Percentiles rank a stretch among this genome's conserved stretches.
Conservation (phyloP, 306 rosid genomes). For the Inga leiocalycina region DNA sequence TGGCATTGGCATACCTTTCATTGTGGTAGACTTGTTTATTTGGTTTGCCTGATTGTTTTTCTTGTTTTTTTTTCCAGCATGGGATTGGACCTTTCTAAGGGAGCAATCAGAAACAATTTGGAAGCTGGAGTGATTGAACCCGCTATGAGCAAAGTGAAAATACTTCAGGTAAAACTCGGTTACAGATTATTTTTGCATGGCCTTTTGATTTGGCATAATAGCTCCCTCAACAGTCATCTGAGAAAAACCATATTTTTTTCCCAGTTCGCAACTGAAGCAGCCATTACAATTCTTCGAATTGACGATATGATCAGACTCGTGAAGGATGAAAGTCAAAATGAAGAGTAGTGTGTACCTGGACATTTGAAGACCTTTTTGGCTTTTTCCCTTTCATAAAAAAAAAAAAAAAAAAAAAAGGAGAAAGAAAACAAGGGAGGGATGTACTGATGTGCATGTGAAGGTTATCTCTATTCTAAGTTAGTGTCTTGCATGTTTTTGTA, state of each 20-base stretch:
- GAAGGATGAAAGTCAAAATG: slow-evolving; percentile 87
- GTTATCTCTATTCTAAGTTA: slow-evolving; percentile 13
- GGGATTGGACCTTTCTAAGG: slow-evolving; percentile 92
- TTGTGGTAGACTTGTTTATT: not conserved
- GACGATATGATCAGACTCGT: slow-evolving; percentile 96
- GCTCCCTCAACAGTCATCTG: slow-evolving; percentile 5
- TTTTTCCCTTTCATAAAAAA: not conserved
- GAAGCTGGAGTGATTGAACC: slow-evolving; percentile 99
- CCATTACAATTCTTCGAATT: slow-evolving; percentile 92
- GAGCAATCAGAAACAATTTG: slow-evolving; percentile 78
- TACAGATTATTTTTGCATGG: not conserved
- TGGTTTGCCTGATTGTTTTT: not conserved
- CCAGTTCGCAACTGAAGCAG: slow-evolving; percentile 99
- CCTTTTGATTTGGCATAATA: not conserved
- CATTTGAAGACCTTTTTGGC: not conserved
- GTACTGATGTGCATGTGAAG: slow-evolving; percentile 31
- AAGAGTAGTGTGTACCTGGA: slow-evolving; percentile 31
- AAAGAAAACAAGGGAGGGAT: not conserved
- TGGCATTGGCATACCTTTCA: not conserved
- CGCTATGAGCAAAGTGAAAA: slow-evolving; percentile 98
- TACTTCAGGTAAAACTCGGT: slow-evolving; percentile 68
- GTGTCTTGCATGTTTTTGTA: slow-evolving; percentile 31
- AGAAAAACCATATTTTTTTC: not conserved
- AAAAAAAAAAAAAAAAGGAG: too few relatives aligned
- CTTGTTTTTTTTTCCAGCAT: slow-evolving; percentile 46